Conservation (phyloP, 1,139 yeast species). For the Suhomyces bolitotheri region DNA sequence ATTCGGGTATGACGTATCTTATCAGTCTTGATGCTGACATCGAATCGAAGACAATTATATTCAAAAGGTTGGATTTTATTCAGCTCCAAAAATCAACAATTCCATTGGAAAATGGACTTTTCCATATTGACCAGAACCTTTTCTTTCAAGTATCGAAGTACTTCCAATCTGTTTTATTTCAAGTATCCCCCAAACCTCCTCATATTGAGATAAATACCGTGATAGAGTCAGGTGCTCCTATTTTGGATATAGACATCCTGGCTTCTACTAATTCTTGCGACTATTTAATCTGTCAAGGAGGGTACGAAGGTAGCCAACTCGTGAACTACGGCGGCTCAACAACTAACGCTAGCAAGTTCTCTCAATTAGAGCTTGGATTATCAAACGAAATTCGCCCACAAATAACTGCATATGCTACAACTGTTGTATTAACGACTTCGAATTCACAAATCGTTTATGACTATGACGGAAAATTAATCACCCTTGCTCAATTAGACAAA, state of each 20-base stretch:
- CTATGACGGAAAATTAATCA: no score
- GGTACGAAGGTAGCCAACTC: constrained; percentile 40
- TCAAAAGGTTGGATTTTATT: constrained; percentile 26
- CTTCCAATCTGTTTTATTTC: constrained; percentile 38
- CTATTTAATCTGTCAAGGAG: constrained; percentile 40
- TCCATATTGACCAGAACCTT: constrained; percentile 29
- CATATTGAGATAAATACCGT: constrained; percentile 25
- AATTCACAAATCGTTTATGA: no score
- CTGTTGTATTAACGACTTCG: no score
- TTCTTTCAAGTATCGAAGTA: constrained; percentile 37
- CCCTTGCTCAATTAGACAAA: no score
- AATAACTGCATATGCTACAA: no score
- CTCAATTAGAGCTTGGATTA: neutral
- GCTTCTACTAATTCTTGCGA: constrained; percentile 9
- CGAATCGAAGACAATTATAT: constrained; percentile 14
- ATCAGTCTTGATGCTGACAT: constrained; percentile 23
- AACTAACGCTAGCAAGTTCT: neutral
- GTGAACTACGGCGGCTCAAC: constrained; percentile 8
- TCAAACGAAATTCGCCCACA: no score
- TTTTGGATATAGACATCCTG: constrained; percentile 28
- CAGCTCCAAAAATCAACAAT: constrained; percentile 35
- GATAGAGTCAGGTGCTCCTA: constrained; percentile 37
- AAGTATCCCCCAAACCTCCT: constrained; percentile 30
- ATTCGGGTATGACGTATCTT: constrained; percentile 33
- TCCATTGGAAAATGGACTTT: constrained; percentile 23